Percentiles rank a stretch among this genome's conserved stretches.
Conservation (phyloP, 208 protist species). For the Porcisia deanei region DNA sequence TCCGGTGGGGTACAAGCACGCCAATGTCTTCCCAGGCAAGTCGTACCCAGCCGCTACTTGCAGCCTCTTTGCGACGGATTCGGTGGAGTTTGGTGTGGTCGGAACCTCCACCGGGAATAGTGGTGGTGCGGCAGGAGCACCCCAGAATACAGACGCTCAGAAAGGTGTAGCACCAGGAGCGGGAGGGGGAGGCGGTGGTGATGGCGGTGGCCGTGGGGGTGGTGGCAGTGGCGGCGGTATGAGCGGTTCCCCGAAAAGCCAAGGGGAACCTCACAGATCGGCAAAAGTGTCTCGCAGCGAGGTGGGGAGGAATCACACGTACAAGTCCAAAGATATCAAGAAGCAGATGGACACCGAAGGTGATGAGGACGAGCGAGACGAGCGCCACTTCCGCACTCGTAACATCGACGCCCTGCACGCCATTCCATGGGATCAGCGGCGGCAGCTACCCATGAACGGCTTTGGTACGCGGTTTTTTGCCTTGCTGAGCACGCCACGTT, state of each 20-base stretch:
- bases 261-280: not conserved
- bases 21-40: constrained; percentile 22
- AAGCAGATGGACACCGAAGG: constrained; percentile 30
- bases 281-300: constrained; percentile 6
- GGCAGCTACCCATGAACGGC: constrained; percentile 70
- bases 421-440: constrained; percentile 89
- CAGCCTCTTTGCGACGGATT: constrained; percentile 21
- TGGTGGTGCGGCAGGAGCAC: not conserved
- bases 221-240: constrained; percentile 26
- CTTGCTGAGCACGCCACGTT: constrained; percentile 76
- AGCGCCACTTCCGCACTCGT: constrained; percentile 56
- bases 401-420: constrained; percentile 82
- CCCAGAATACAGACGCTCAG: not conserved
- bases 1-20: constrained; percentile 23
- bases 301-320: constrained; percentile 13
- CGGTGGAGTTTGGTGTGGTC: constrained; percentile 4
- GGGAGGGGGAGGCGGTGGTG: constrained; percentile 22
- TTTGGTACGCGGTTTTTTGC: constrained; percentile 86
- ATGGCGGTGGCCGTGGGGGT: constrained; percentile 35
- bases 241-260: not conserved
- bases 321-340: constrained; percentile 27
- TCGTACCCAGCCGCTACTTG: not conserved
- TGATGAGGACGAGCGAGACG: constrained; percentile 77
- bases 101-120: not conserved
- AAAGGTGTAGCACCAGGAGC: not conserved